Evolutionary conservation across 345 rosid genomes (phyloP).

Genomic region (Cardamine resedifolia): DNA sequence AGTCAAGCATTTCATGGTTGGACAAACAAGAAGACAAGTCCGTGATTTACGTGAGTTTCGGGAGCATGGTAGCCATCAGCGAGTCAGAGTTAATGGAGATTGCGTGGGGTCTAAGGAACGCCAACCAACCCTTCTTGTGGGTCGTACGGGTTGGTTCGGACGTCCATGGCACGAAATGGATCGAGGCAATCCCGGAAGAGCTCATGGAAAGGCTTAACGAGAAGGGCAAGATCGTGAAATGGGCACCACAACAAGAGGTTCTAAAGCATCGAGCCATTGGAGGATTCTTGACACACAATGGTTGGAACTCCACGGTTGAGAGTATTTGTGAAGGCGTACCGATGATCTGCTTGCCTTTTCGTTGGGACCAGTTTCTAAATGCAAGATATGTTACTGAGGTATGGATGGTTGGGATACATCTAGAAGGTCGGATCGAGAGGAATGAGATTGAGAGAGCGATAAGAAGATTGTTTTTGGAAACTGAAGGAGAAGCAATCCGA

Average conservation of each 20-base stretch:
- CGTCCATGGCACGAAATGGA: not conserved
- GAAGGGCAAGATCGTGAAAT: too few relatives aligned
- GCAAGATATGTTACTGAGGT: conserved; percentile 18
- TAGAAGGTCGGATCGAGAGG: conserved; percentile 22
- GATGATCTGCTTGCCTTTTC: conserved; percentile 25
- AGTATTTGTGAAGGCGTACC: conserved; percentile 28
- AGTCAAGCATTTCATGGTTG: conserved; percentile 49
- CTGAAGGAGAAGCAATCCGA: conserved; percentile 7
- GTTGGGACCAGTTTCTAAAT: conserved; percentile 21
- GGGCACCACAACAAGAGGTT: conserved; percentile 33
- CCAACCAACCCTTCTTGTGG: conserved; percentile 49
- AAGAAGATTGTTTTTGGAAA: not conserved
- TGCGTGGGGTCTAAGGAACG: conserved; percentile 49
- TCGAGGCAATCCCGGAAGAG: conserved; percentile 23
- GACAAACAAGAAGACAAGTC: conserved; percentile 41
- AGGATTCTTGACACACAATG: conserved; percentile 28
- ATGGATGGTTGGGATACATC: conserved; percentile 21
- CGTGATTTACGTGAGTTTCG: conserved; percentile 48
- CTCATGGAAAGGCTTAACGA: conserved; percentile 29
- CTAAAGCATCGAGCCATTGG: conserved; percentile 26
- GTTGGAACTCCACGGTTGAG: conserved; percentile 30
- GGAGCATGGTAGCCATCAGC: conserved; percentile 37
- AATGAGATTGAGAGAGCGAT: conserved; percentile 11
- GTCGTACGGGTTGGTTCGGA: conserved; percentile 35
- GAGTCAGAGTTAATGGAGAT: conserved; percentile 42